Conservation (phyloP, 345 rosid species). For the Viola odorata region DNA sequence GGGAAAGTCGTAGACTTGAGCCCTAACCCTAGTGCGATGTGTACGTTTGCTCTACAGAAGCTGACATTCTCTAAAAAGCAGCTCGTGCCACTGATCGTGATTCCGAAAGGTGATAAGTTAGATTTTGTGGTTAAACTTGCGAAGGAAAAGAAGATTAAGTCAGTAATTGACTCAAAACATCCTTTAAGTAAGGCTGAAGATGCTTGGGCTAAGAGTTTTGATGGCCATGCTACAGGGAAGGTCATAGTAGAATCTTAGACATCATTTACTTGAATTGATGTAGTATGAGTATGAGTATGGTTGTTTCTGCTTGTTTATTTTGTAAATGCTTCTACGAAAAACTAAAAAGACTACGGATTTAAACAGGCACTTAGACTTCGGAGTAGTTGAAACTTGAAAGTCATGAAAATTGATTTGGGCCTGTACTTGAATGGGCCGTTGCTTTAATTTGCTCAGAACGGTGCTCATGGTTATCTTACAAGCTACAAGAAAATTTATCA, state of each 20-base stretch:
- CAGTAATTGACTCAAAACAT: conserved; percentile 19
- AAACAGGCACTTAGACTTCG: too few species aligned
- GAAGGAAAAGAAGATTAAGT: conserved; percentile 16
- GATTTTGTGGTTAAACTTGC: conserved; percentile 13
- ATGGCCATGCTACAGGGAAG: conserved; percentile 28
- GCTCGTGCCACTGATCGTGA: conserved; percentile 10
- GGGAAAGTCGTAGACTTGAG: conserved; percentile 30
- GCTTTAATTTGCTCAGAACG: too few species aligned
- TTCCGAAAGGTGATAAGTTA: conserved; percentile 10
- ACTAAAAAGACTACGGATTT: too few species aligned
- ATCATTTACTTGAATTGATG: too few species aligned
- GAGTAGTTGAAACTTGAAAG: too few species aligned
- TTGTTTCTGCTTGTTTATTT: too few species aligned
- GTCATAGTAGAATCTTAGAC: conserved; percentile 22
- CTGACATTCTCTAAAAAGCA: conserved; percentile 24
- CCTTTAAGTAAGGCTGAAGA: conserved; percentile 25
- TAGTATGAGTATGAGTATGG: too few species aligned
- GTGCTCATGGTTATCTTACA: too few species aligned
- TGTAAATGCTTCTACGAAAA: too few species aligned
- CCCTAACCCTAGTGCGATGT: conserved; percentile 10
- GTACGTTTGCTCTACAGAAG: conserved; percentile 17
- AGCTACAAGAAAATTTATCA: too few species aligned
- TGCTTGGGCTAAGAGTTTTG: conserved; percentile 26
- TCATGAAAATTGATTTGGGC: too few species aligned
- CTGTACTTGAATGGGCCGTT: too few species aligned